Base-by-base conservation (phyloP, 768 basidiomycete genomes). In the Tremella yokohamensis region DNA sequence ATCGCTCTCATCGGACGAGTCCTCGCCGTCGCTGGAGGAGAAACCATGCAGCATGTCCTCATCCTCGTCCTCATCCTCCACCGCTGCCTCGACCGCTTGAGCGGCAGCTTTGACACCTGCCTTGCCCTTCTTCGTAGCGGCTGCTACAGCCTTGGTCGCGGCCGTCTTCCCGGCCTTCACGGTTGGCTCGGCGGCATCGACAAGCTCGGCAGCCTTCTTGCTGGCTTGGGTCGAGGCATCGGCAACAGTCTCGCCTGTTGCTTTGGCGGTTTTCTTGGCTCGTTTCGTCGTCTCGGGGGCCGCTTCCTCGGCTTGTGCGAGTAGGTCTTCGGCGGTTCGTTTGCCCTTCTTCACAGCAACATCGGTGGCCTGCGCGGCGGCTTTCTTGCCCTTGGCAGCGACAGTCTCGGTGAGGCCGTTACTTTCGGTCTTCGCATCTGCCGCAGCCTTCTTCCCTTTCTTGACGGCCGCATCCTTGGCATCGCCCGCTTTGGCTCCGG, bases 1-100 rank as follows among this genome's bases (percentile, higher is more conserved):
- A 64, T 69, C 67, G 24, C 66, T 68, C 54, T 76, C 75, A 55
- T 89, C 89, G 8, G 87, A 89, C 34, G 87, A 86, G 56, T 81
- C 81, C 34, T 67, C 65, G 1, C 62, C 67, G 29, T 66, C 66
- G 2, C 83, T 87, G 66, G 89, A 92, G 62, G 76, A 77, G 19
- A 78, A 81, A 13, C 81, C 71, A 40, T 74, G 69, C 18, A 74
- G 55, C 37, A 58, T 59, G 12, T 60, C 58, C 12, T 66, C 64
- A 13, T 50, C 57, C 34, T 55, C 62, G n/a, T 58, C 61, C 4
- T 19, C 60, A 16, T 62, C 62, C 40, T 66, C 64, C 53, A 65
- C 57, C 0, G 60, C 58, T 45, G 42, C 62, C 50, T 65, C 61
- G 15, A 60, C 59, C 12, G 54, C 60, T 18, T 52, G 45, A n/a